Percentiles rank a stretch among this genome's conserved stretches.
Conservation (phyloP, 139 green algal species). For the Asterochloris sp. region DNA sequence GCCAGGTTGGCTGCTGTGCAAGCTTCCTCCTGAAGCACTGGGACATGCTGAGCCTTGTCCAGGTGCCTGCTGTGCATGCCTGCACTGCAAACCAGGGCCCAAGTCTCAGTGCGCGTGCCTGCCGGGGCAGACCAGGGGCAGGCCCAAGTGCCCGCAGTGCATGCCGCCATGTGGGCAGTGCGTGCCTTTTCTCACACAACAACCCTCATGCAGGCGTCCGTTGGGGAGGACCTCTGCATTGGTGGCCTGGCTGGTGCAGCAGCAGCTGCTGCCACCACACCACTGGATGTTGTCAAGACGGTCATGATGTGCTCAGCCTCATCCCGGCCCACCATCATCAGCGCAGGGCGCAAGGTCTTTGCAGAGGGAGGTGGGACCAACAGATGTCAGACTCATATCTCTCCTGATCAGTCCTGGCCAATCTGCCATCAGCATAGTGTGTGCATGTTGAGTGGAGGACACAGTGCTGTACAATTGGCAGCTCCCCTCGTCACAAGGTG, state of each 20-base stretch:
- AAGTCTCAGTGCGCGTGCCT: no score
- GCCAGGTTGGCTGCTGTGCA: no score
- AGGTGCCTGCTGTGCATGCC: no score
- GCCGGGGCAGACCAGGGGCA: no score
- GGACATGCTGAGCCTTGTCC: no score
- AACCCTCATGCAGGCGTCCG: slow-evolving; percentile 2
- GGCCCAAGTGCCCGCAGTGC: neutral
- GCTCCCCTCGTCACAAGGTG: no score
- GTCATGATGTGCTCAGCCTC: slow-evolving; percentile 84
- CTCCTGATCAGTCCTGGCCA: no score
- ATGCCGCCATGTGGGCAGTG: neutral
- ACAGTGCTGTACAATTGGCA: no score
- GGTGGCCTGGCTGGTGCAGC: slow-evolving; percentile 69
- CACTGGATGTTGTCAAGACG: slow-evolving; percentile 93
- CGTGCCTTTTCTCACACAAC: neutral
- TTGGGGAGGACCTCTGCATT: slow-evolving; percentile 72
- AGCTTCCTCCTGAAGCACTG: no score
- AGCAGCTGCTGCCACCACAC: slow-evolving; percentile 77
- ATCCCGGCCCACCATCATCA: slow-evolving; percentile 48
- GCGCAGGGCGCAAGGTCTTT: neutral
- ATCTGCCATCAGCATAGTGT: neutral
- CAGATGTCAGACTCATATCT: neutral
- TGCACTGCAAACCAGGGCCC: no score
- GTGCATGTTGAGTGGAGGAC: neutral
- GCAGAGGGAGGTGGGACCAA: slow-evolving; percentile 27